Evolutionary conservation across 1,284 basidiomycete genomes (phyloP).

Genomic region (Rhodotorula sp.): DNA sequence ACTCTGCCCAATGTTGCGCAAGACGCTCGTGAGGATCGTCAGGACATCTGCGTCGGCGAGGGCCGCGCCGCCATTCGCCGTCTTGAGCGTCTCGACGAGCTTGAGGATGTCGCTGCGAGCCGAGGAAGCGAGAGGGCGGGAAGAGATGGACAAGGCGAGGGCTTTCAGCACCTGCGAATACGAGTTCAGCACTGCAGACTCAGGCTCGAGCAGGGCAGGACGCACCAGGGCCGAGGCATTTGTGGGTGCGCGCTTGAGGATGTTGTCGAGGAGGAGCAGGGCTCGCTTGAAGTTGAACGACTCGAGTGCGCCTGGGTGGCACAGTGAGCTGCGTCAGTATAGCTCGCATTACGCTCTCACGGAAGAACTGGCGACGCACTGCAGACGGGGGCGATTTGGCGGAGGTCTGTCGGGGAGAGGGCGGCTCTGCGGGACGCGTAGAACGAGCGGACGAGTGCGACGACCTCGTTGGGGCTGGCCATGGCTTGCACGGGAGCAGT

Average conservation of each 20-base stretch:
- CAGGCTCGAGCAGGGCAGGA: conserved; percentile 11
- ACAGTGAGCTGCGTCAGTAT: conserved; percentile 1
- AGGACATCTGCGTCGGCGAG: conserved; percentile 60
- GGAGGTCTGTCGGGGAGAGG: conserved; percentile 14
- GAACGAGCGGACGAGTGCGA: conserved; percentile 18
- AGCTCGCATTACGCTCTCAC: no score
- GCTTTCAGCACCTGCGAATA: conserved; percentile 72
- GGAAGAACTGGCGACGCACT: conserved; percentile 1
- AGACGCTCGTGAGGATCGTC: conserved; percentile 53
- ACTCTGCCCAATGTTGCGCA: conserved; percentile 74
- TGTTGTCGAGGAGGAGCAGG: conserved; percentile 75
- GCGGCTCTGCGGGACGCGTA: conserved; percentile 1
- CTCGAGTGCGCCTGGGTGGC: conserved; percentile 70
- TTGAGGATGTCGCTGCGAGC: conserved; percentile 63
- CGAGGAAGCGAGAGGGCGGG: conserved; percentile 70
- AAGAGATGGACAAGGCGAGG: conserved; percentile 72
- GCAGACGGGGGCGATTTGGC: conserved; percentile 28
- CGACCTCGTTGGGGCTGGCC: background rate
- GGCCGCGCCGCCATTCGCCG: conserved; percentile 67
- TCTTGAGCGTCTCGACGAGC: conserved; percentile 48
- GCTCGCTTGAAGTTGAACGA: conserved; percentile 80
- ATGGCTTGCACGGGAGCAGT: background rate
- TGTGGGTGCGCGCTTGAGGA: conserved; percentile 75
- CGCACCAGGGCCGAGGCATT: conserved; percentile 70
- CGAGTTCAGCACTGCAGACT: background rate